Evolutionary conservation across 768 basidiomycete genomes (phyloP).

Genomic region (Phanerodontia chrysosporium): DNA sequence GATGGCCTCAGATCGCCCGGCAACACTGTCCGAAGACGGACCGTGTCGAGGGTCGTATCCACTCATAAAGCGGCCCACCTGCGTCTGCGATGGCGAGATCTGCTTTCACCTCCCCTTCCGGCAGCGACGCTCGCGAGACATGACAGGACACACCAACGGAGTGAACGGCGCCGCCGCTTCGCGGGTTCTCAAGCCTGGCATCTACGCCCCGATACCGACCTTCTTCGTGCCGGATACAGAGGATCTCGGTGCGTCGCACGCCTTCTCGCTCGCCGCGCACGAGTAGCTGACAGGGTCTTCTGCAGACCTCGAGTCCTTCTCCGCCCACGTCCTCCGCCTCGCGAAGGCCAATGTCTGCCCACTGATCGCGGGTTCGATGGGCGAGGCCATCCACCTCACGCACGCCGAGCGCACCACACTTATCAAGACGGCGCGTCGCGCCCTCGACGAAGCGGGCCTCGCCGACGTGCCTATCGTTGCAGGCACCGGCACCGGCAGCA

Average conservation of each 20-base stretch:
- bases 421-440: constrained; percentile 45
- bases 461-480: constrained; percentile 63
- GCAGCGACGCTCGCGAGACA: background rate
- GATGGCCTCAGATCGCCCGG: background rate
- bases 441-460: constrained; percentile 65
- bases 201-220: constrained; percentile 86
- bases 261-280: background rate
- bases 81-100: background rate
- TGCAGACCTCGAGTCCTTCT: constrained; percentile 37
- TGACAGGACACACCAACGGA: constrained; percentile 6
- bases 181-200: constrained; percentile 66
- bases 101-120: background rate
- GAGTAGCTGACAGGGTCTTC: background rate
- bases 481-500: constrained; percentile 82
- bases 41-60: background rate
- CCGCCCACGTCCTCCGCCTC: constrained; percentile 36
- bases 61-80: background rate
- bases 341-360: constrained; percentile 40
- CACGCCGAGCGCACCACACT: constrained; percentile 30
- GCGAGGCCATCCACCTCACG: constrained; percentile 45
- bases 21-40: background rate
- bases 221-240: constrained; percentile 77
- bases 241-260: constrained; percentile 67
- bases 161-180: constrained; percentile 20
- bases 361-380: constrained; percentile 38